A percentile compares a stretch with the other conserved stretches of the same genome.
phyloP scores from a whole-genome alignment of 2,329 filamentous ascomycete species.

The Volutella citrinella region DNA sequence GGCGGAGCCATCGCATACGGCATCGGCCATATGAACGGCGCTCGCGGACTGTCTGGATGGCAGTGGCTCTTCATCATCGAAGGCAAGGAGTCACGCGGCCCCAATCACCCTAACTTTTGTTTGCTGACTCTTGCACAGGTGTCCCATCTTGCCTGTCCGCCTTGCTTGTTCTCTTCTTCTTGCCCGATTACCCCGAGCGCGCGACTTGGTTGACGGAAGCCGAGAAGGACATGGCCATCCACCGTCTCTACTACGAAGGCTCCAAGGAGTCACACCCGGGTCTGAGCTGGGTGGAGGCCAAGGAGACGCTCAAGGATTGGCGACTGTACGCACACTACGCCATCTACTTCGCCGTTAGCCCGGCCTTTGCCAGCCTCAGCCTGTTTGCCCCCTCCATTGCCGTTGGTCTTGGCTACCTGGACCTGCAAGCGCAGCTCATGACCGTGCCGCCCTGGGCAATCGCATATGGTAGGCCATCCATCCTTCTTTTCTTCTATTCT shows the following conservation, averaged over 20 bases:
- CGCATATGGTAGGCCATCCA: slow-evolving; percentile 51
- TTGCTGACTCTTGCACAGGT: no score
- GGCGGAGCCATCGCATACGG: slow-evolving; percentile 71
- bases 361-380: slow-evolving; percentile 57
- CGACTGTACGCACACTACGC: slow-evolving; percentile 66
- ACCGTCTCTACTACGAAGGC: slow-evolving; percentile 43
- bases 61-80: slow-evolving; percentile 64
- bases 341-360: slow-evolving; percentile 48
- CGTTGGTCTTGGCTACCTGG: slow-evolving; percentile 46
- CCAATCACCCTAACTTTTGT: no score
- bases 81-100: no score
- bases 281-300: slow-evolving; percentile 66
- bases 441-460: slow-evolving; percentile 64
- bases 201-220: slow-evolving; percentile 58
- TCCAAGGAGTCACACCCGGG: slow-evolving; percentile 57
- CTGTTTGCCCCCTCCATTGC: slow-evolving; percentile 62
- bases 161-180: slow-evolving; percentile 60
- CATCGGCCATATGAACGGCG: slow-evolving; percentile 68
- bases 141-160: slow-evolving; percentile 63
- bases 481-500: no score
- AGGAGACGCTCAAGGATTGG: slow-evolving; percentile 63
- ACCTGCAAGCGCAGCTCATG: slow-evolving; percentile 61
- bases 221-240: slow-evolving; percentile 55
- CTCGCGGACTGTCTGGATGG: slow-evolving; percentile 63
- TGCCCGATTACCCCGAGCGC: slow-evolving; percentile 66